Base-by-base conservation (phyloP, 1,284 basidiomycete species). In the Marasmius sp. region DNA sequence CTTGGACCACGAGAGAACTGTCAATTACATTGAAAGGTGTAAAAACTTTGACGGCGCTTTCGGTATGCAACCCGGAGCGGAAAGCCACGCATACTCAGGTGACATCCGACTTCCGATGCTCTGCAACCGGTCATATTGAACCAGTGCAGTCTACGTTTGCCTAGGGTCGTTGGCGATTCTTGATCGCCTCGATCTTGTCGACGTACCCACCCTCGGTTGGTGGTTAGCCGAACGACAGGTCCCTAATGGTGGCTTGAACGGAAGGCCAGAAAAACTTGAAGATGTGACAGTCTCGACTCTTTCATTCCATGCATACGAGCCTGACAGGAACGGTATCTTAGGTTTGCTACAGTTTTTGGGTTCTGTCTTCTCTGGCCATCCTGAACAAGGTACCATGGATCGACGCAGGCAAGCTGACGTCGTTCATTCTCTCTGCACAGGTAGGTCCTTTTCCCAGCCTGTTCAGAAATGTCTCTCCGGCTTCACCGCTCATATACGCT, bases 291-390 rank as follows among this genome's bases (percentile, higher is more conserved):
- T 33, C 41, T 38, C 38, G 51, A 10, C 12, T 47, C 37, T 11
- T n/a, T n/a, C 16, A 8, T 47, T 16, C n/a, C 8, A 43, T 12
- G 41, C n/a, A 43, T 14, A 18, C n/a, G n/a, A 47, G 16, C 45
- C 27, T 27, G 20, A 43, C 45, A 18, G 20, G 20, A 16, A 47
- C 7, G 16, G n/a, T 47, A 47, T 47, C 2, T 47, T 48, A 96
- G 94, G 94, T 97, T 2, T 99, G 97, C 79, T 99, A 99, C 77
- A 95, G 92, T 69, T 97, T 95, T 81, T 99, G 96, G 95, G 95
- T 97, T 6, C 83, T 99, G 2, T 95, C 96, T 0, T 82, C 93
- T 0, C 75, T 99, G 56, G 88, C 94, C 18, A 96, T 98, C 62
- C 76, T 99, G 43, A 85, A 89, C 51, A 93, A 91, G 69, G 74